Base-by-base conservation (phyloP, 768 basidiomycete genomes). In the Lactarius pseudohatsudake region DNA sequence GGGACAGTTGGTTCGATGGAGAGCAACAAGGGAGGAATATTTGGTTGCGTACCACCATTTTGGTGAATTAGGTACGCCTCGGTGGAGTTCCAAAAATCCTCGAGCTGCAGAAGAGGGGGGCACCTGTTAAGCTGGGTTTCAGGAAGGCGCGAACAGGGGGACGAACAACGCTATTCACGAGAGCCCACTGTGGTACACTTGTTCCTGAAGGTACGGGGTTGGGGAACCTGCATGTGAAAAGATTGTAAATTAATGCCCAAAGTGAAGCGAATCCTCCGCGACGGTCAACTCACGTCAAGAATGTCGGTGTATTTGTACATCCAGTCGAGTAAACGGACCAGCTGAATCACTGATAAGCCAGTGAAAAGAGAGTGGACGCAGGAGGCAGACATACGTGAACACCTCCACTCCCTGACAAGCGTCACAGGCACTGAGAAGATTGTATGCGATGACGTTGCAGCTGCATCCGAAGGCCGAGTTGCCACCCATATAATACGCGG, bases 361-460 rank as follows among this genome's bases (percentile, higher is more conserved):
- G 28, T 20, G 26, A 10, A 0, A 1, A 8, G 22, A 22, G 10
- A 18, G 28, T 16, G 16, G 10, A 30, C 30, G 26, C 26, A 26
- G 26, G 26, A 26, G 26, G 26, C 26, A 26, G 26, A 26, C 26
- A 1, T 26, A 26, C 26, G 26, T 26, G 26, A 26, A 26, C 26
- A 1, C 26, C 26, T 26, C 26, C 26, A 1, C 26, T 26, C 26
- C 26, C 26, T 26, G 26, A 26, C 26, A 26, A 26, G 26, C 26
- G 26, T 26, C 26, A 1, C 26, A 26, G 26, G 26, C 26, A 26
- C 26, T 26, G 26, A 26, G 26, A 26, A 26, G 26, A 4, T 43
- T 57, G 50, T 67, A 67, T 15, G 30, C 11, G 16, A 67, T 15
- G 0, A 61, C 59, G 50, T 38, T 67, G 26, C 66, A 67, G 26